phyloP scores from a whole-genome alignment of 805 yeast species.

The Zygosaccharomyces kombuchaensis region DNA sequence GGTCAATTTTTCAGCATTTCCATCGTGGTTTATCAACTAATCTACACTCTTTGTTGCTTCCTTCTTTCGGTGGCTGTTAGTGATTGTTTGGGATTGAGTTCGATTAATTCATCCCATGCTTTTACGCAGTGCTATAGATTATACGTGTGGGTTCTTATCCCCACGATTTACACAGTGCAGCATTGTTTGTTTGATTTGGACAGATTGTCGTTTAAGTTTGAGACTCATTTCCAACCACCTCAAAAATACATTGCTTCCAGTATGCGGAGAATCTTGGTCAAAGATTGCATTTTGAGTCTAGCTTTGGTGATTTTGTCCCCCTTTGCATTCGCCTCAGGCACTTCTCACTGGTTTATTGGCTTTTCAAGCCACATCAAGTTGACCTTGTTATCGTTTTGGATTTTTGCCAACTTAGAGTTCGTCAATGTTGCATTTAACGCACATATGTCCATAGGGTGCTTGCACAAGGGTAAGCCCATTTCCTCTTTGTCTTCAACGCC shows the following conservation, averaged over 20 bases:
- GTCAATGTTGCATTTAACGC: constrained; percentile 57
- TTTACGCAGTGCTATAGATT: constrained; percentile 22
- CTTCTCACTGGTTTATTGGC: constrained; percentile 35
- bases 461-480: constrained; percentile 60
- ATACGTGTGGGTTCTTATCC: constrained; percentile 37
- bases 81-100: constrained; percentile 18
- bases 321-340: constrained; percentile 39
- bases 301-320: constrained; percentile 37
- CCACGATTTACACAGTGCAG: constrained; percentile 46
- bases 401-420: constrained; percentile 47
- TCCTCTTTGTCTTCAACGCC: constrained; percentile 54
- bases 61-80: constrained; percentile 23
- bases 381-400: constrained; percentile 36
- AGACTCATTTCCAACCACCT: constrained; percentile 38
- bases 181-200: constrained; percentile 53
- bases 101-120: constrained; percentile 8
- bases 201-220: constrained; percentile 44
- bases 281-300: constrained; percentile 22
- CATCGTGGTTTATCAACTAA: constrained; percentile 23
- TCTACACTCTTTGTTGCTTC: constrained; percentile 22
- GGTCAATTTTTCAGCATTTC: constrained; percentile 34
- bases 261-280: constrained; percentile 36
- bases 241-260: constrained; percentile 31
- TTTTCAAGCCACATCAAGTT: constrained; percentile 30
- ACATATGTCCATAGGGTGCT: constrained; percentile 66